A percentile compares a stretch with the other conserved stretches of the same genome.
Evolutionary conservation across 1,284 basidiomycete species (phyloP).

Genomic region (Farysia itapuensis): DNA sequence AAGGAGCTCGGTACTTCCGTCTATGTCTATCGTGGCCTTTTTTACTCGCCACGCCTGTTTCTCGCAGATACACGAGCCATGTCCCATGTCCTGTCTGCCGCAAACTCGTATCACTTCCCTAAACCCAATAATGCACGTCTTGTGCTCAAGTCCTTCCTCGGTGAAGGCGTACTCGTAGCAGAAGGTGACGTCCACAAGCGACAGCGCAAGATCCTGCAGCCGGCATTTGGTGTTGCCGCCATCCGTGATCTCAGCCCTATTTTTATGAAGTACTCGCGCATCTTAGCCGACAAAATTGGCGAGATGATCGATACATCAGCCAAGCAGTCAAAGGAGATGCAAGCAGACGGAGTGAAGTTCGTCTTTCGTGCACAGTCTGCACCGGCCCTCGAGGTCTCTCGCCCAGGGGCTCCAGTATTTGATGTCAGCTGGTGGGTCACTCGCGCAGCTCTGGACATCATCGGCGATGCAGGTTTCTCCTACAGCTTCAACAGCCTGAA

Average conservation of each 20-base stretch:
- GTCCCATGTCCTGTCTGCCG: conserved; percentile 43
- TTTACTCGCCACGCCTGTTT: conserved; percentile 47
- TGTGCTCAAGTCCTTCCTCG: conserved; percentile 44
- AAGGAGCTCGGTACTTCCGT: conserved; percentile 22
- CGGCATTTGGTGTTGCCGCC: conserved; percentile 45
- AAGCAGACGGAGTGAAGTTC: conserved; percentile 5
- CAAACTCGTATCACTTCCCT: conserved; percentile 51
- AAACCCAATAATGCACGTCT: conserved; percentile 34
- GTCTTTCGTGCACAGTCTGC: conserved; percentile 12
- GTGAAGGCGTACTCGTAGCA: conserved; percentile 47
- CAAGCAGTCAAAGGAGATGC: neutral
- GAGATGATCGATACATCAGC: conserved; percentile 29
- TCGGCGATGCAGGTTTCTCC: conserved; percentile 49
- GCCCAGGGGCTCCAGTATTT: conserved; percentile 23
- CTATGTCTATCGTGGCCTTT: conserved; percentile 51
- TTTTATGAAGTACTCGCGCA: conserved; percentile 34
- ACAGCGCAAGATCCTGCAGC: conserved; percentile 51
- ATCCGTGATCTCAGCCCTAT: conserved; percentile 46
- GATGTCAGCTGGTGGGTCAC: conserved; percentile 36
- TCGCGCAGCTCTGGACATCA: conserved; percentile 44
- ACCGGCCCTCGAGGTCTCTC: conserved; percentile 4
- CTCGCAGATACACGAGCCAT: conserved; percentile 50
- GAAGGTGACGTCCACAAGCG: conserved; percentile 53
- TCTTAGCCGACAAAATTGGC: conserved; percentile 22
- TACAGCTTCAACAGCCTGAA: conserved; percentile 39